These are phyloP conservation scores for Agarophyton chilense DNA, from an alignment of 23 red algal genomes.

Conservation along the genomic window DNA sequence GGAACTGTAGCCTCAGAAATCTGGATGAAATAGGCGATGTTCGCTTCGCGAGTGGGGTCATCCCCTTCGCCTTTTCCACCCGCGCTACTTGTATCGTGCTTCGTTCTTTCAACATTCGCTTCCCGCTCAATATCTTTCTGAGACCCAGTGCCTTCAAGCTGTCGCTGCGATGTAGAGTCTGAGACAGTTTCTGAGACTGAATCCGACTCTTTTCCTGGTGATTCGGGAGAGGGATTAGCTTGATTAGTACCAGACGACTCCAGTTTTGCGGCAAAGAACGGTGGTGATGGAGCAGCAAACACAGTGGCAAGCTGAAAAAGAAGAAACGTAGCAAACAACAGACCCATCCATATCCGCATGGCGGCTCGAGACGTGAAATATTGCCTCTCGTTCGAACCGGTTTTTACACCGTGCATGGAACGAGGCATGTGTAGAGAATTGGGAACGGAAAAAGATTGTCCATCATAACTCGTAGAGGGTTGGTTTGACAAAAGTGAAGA, in stretches of 20 bases:
- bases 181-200: neutral
- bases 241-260: neutral
- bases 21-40: slow-evolving; percentile 77
- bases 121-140: neutral
- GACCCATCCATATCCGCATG: slow-evolving; percentile 11
- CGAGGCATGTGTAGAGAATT: neutral
- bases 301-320: slow-evolving; percentile 27
- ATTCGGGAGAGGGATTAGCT: neutral
- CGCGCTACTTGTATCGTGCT: neutral
- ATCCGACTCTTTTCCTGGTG: neutral
- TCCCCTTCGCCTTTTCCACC: too few species aligned
- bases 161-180: too few species aligned
- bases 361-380: neutral
- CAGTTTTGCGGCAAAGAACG: neutral
- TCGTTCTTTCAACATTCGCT: neutral
- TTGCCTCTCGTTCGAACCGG: neutral
- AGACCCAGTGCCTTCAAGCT: neutral
- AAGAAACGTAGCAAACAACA: slow-evolving; percentile 23
- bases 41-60: slow-evolving; percentile 16
- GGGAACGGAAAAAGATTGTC: neutral
- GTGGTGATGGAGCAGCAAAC: slow-evolving; percentile 5
- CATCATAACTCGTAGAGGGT: neutral
- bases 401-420: neutral
- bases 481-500: neutral
- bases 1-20: slow-evolving; percentile 34